Conservation (phyloP, 345 rosid genomes). For the Nephelium lappaceum region DNA sequence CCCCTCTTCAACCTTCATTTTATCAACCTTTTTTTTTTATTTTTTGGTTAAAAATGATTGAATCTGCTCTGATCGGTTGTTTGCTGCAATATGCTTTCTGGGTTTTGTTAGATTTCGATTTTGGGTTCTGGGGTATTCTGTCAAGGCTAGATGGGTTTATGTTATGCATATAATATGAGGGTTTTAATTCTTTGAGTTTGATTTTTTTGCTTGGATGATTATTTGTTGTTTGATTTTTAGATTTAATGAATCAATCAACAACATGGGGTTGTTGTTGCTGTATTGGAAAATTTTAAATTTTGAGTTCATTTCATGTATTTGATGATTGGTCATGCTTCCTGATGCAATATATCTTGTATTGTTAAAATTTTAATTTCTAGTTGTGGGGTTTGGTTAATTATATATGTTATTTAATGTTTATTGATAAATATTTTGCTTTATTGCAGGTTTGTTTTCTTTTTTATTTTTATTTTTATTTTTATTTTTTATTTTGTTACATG, state of each 20-base stretch:
- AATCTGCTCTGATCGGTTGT: neutral
- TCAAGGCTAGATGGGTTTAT: neutral
- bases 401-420: neutral
- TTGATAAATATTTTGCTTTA: neutral
- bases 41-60: neutral
- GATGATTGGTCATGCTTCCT: neutral
- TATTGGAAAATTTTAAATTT: neutral
- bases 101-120: constrained; percentile 10
- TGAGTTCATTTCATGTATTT: no score
- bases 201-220: neutral
- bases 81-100: neutral
- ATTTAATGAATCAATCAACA: neutral
- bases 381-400: neutral
- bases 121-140: neutral
- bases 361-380: neutral
- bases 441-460: neutral
- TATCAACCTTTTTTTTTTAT: neutral
- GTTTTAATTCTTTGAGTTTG: neutral
- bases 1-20: neutral
- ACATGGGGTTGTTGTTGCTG: neutral
- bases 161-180: neutral
- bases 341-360: neutral
- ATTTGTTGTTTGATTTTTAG: neutral
- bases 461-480: no score
- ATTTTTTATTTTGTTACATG: no score